These are phyloP conservation scores for Suillus sp. DNA, from an alignment of 768 basidiomycete species.

Conservation along the genomic window DNA sequence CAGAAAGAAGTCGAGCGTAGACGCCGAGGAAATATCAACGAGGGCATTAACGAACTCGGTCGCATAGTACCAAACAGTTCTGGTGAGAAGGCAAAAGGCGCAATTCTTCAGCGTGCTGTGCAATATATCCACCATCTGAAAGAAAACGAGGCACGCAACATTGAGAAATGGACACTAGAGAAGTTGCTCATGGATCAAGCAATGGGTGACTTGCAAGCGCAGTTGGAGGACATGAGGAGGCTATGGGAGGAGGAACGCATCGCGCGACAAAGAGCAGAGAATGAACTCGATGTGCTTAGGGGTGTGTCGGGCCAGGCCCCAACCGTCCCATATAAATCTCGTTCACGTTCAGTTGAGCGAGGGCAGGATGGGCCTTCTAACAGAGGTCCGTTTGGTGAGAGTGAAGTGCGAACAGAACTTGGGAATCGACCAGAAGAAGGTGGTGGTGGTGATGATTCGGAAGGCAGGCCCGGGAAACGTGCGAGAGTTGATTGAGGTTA, in stretches of 20 bases:
- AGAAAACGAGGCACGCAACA: conserved; percentile 87
- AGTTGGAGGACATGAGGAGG: conserved; percentile 80
- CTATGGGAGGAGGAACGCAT: conserved; percentile 79
- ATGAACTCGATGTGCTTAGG: conserved; percentile 61
- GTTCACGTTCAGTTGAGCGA: conserved; percentile 33
- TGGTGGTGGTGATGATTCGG: conserved; percentile 21
- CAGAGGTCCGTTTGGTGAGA: conserved; percentile 18
- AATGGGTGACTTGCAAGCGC: conserved; percentile 83
- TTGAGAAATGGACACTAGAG: conserved; percentile 93
- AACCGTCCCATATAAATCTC: conserved; percentile 16
- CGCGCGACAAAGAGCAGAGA: conserved; percentile 58
- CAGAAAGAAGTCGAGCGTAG: conserved; percentile 99
- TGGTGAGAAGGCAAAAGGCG: conserved; percentile 88
- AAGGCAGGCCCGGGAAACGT: conserved; percentile 34
- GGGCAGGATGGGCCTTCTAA: conserved; percentile 21
- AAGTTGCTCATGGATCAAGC: conserved; percentile 91
- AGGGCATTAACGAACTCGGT: conserved; percentile 91
- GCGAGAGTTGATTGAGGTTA: conserved; percentile 31
- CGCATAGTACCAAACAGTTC: conserved; percentile 86
- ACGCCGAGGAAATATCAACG: conserved; percentile 93
- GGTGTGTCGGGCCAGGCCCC: conserved; percentile 30
- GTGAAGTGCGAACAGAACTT: conserved; percentile 25
- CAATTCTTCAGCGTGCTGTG: conserved; percentile 84
- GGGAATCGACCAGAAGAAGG: conserved; percentile 23
- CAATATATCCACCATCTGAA: conserved; percentile 92